phyloP scores from a whole-genome alignment of 2,329 filamentous ascomycete species.

The Colletotrichum caudatum region DNA sequence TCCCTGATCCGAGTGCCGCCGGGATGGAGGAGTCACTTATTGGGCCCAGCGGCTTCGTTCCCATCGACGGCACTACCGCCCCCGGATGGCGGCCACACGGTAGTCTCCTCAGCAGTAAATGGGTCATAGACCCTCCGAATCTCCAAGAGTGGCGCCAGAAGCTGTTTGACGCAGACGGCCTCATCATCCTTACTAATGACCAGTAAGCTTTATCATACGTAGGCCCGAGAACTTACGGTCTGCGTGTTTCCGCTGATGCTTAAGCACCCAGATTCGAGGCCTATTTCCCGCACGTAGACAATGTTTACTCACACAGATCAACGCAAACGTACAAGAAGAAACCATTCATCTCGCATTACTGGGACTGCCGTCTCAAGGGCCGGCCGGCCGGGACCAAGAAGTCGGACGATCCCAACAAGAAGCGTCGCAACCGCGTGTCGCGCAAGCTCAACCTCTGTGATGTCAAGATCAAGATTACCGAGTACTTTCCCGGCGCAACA shows the following conservation, averaged over 20 bases:
- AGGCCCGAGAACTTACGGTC: slow-evolving; percentile 10
- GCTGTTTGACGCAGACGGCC: slow-evolving; percentile 81
- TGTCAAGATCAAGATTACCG: slow-evolving; percentile 88
- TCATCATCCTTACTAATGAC: slow-evolving; percentile 78
- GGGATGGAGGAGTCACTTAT: slow-evolving; percentile 55
- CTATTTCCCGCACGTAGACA: slow-evolving; percentile 87
- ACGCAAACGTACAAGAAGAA: slow-evolving; percentile 86
- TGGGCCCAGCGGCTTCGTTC: slow-evolving; percentile 43
- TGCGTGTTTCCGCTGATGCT: slow-evolving; percentile 35
- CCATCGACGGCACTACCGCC: slow-evolving; percentile 32
- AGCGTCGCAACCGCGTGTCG: slow-evolving; percentile 82
- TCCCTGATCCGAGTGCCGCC: slow-evolving; percentile 48
- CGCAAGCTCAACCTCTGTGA: slow-evolving; percentile 84
- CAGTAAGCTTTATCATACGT: slow-evolving; percentile 63
- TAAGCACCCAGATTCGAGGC: slow-evolving; percentile 73
- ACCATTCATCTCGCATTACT: slow-evolving; percentile 86
- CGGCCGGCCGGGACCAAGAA: slow-evolving; percentile 83
- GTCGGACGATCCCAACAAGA: slow-evolving; percentile 83
- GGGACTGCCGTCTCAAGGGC: slow-evolving; percentile 86
- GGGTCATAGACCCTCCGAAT: slow-evolving; percentile 75
- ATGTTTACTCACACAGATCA: slow-evolving; percentile 86
- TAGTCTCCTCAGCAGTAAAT: slow-evolving; percentile 64
- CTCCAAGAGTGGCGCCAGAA: slow-evolving; percentile 77
- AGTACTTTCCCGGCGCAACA: slow-evolving; percentile 73
- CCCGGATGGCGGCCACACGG: slow-evolving; percentile 55